Evolutionary conservation across 768 basidiomycete genomes (phyloP), one percentile per base, ranked within the genome.

Genomic region (Gymnopilus junonius): DNA sequence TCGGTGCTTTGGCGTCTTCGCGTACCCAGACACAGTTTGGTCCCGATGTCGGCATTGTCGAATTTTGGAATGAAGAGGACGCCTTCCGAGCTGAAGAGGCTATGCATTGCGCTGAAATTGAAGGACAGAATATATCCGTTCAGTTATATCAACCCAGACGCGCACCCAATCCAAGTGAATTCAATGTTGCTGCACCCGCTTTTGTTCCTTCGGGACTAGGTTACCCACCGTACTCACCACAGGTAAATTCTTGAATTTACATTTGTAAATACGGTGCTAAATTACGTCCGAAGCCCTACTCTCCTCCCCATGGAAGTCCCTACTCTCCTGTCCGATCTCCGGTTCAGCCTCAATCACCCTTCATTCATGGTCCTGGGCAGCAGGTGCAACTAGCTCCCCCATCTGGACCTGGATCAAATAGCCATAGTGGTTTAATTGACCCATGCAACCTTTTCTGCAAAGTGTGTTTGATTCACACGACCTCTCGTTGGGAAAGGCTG

Each of bases 381-480:
- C 93, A 94, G 73, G 92, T 95, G 34, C 93, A 95, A 73, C 82
- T 89, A 8, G 93, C 93, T 1, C 94, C 93, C 14, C 55, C 84
- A 50, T 64, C 67, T 20, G 93, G 93, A 3, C 92, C 91, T 39
- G 92, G 92, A n/a, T 88, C 91, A 35, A 85, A 68, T 58, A 94
- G 92, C 70, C 91, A 94, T 70, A 93, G 92, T 65, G 94, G 94
- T 20, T 81, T 95, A 27, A 94, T 94, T 64, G 93, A 94, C 75
- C 93, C 94, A 0, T 95, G 93, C 81, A 94, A 94, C 72, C 76
- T 95, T 50, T 95, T 95, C 75, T 93, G 91, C 83, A 94, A 94
- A 82, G 91, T 92, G 61, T 43, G 79, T 68, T 1, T 7, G 31
- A n/a, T 32, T 21, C 10, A 31, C 34, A 17, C n/a, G 10, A 40